Conservation (phyloP, 352 stramenopile species). For the Phytophthora pisi region DNA sequence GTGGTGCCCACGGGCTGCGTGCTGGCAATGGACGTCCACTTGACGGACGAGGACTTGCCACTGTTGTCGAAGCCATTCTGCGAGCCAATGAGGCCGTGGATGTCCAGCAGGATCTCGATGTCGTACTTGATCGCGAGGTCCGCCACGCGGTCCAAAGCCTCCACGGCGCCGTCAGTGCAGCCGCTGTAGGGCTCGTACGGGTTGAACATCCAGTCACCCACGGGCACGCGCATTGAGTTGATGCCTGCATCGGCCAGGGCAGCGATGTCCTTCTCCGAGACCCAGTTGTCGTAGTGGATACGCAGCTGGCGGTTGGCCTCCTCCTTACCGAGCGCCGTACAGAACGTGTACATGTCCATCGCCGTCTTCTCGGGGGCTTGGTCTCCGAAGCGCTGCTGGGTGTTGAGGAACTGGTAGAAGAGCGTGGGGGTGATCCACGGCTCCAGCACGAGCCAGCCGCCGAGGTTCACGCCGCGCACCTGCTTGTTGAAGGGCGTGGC, state of each 20-base stretch:
- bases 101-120: slow-evolving; percentile 92
- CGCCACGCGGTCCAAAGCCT: slow-evolving; percentile 90
- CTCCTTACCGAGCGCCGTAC: slow-evolving; percentile 76
- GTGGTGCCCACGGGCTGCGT: slow-evolving; percentile 83
- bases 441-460: slow-evolving; percentile 97
- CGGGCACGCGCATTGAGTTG: slow-evolving; percentile 89
- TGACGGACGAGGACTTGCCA: slow-evolving; percentile 84
- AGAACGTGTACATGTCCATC: slow-evolving; percentile 95
- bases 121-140: slow-evolving; percentile 89
- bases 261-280: slow-evolving; percentile 93
- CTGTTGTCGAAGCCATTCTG: slow-evolving; percentile 98
- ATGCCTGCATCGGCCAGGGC: slow-evolving; percentile 78
- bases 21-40: slow-evolving; percentile 90
- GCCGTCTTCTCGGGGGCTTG: slow-evolving; percentile 85
- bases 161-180: slow-evolving; percentile 92
- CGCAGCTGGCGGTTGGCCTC: slow-evolving; percentile 94
- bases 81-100: slow-evolving; percentile 92
- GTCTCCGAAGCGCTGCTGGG: slow-evolving; percentile 69
- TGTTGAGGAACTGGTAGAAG: slow-evolving; percentile 96
- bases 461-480: slow-evolving; percentile 93
- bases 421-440: slow-evolving; percentile 96
- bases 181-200: slow-evolving; percentile 94
- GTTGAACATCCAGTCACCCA: slow-evolving; percentile 96
- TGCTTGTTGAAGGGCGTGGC: slow-evolving; percentile 45
- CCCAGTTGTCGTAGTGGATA: slow-evolving; percentile 95